phyloP scores from a whole-genome alignment of 805 yeast genomes.

The Starmerella powellii region DNA sequence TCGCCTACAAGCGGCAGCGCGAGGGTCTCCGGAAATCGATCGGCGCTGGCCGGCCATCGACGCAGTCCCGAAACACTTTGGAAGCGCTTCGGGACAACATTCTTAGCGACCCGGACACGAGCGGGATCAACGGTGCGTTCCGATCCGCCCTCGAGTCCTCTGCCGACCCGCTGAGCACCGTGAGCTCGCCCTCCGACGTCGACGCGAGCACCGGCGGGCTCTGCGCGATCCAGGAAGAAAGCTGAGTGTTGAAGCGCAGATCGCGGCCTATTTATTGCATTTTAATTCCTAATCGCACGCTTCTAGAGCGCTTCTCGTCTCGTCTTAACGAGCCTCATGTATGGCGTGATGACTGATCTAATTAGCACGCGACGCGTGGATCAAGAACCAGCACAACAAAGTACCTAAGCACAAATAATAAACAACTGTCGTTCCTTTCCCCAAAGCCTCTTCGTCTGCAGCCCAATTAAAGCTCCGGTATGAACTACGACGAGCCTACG shows the following conservation, averaged over 20 bases:
- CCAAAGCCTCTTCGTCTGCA: no score
- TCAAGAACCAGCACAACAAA: no score
- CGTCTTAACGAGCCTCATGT: no score
- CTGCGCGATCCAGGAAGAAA: conserved; percentile 12
- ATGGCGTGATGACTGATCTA: neutral
- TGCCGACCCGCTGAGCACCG: neutral
- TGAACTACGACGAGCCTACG: conserved; percentile 20
- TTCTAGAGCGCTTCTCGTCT: no score
- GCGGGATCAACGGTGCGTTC: conserved; percentile 10
- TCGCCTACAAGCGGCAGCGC: conserved; percentile 23
- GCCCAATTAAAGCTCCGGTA: no score
- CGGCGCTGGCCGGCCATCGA: conserved; percentile 20
- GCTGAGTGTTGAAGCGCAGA: conserved; percentile 1
- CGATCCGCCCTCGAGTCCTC: neutral
- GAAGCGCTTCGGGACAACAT: conserved; percentile 20
- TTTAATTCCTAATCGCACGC: no score
- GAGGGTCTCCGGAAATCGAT: conserved; percentile 26
- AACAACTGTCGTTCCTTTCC: no score
- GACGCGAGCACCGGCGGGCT: conserved; percentile 6
- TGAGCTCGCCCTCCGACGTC: neutral
- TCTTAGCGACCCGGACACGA: conserved; percentile 17
- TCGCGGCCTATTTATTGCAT: neutral
- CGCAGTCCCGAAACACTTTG: conserved; percentile 22
- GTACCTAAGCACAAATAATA: no score
- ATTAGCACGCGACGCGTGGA: neutral